These are phyloP conservation scores for Torulaspora franciscae DNA, from an alignment of 805 yeast genomes.

Conservation along the genomic window DNA sequence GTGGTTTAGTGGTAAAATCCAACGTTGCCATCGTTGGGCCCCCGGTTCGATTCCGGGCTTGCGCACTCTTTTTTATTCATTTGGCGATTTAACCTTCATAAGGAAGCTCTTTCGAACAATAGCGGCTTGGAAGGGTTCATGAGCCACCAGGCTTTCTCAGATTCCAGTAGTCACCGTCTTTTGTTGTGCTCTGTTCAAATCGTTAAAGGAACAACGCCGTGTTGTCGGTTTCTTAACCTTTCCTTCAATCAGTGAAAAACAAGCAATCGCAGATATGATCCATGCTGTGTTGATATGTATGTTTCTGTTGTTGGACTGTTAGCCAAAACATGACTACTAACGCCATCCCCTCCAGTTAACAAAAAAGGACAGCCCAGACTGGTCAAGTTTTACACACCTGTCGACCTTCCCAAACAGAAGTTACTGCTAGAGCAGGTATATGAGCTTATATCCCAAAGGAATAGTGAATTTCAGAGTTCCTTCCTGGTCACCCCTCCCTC, in stretches of 20 bases:
- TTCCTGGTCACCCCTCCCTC: slow-evolving; percentile 86
- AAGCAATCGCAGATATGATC: slow-evolving; percentile 50
- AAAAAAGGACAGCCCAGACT: slow-evolving; percentile 86
- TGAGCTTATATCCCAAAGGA: slow-evolving; percentile 65
- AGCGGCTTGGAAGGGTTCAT: too few species aligned
- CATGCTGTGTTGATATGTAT: slow-evolving; percentile 79
- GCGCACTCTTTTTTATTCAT: slow-evolving; percentile 21
- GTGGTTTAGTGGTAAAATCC: slow-evolving; percentile 38
- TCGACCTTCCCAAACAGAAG: slow-evolving; percentile 78
- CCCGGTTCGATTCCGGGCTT: slow-evolving; percentile 38
- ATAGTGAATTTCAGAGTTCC: slow-evolving; percentile 69
- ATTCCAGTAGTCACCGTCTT: too few species aligned
- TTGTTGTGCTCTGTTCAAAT: not conserved
- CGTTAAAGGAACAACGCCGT: not conserved
- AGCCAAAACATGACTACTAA: not conserved
- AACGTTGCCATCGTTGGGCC: slow-evolving; percentile 38
- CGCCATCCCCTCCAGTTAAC: slow-evolving; percentile 50
- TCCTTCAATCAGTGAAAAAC: not conserved
- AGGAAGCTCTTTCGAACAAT: too few species aligned
- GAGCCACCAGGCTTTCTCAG: too few species aligned
- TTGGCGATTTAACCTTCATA: not conserved
- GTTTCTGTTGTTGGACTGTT: slow-evolving; percentile 29
- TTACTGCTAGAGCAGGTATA: slow-evolving; percentile 75
- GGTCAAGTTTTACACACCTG: slow-evolving; percentile 86
- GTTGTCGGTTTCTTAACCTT: not conserved